Conservation (phyloP, 495 filamentous ascomycete species). For the Penicillium malachiteum region DNA sequence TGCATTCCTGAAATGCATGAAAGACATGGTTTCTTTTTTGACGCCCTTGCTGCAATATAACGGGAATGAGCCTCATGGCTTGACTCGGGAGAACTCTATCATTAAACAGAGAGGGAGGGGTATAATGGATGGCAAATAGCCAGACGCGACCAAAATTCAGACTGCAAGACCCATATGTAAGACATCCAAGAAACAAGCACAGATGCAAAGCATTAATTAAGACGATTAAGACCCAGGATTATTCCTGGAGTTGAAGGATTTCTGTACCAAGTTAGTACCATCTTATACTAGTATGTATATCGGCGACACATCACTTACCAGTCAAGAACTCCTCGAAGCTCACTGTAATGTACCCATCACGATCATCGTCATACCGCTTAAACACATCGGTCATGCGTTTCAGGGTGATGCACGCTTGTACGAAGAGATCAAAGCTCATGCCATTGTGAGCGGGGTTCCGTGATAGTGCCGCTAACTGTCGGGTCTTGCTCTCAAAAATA, state of each 20-base stretch:
- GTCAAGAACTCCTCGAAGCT: constrained; percentile 82
- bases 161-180: too few species aligned
- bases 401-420: constrained; percentile 93
- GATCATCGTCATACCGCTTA: constrained; percentile 96
- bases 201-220: not conserved
- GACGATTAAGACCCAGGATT: constrained; percentile 11
- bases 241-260: constrained; percentile 44
- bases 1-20: too few species aligned
- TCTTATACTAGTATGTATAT: not conserved
- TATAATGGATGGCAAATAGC: too few species aligned
- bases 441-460: constrained; percentile 50
- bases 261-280: constrained; percentile 20
- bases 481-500: constrained; percentile 56
- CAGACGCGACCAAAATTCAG: too few species aligned
- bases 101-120: too few species aligned
- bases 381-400: constrained; percentile 99
- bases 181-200: too few species aligned
- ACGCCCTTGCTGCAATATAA: too few species aligned
- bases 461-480: constrained; percentile 26
- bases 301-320: constrained; percentile 34
- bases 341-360: constrained; percentile 85
- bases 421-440: constrained; percentile 96
- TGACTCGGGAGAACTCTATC: too few species aligned
- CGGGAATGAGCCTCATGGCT: too few species aligned
- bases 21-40: too few species aligned